Evolutionary conservation across 1,284 basidiomycete genomes (phyloP).

Genomic region (Ceratobasidium sp.): DNA sequence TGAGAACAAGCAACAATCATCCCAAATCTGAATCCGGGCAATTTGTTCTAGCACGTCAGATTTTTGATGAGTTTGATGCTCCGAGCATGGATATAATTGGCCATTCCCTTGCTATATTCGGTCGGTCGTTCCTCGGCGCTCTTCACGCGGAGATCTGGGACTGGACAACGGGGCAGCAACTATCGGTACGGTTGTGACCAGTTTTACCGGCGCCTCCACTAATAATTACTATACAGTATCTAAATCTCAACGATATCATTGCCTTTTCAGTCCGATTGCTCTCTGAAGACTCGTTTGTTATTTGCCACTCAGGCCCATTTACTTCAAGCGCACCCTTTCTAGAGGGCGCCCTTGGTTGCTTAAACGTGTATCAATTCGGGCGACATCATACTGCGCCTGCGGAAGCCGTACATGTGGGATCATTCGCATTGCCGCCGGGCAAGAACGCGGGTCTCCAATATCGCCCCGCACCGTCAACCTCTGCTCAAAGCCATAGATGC

Average conservation of each 20-base stretch:
- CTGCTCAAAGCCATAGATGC: not conserved
- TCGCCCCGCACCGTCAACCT: not conserved
- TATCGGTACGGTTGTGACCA: not conserved
- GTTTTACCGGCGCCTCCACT: not conserved
- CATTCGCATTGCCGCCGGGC: not conserved
- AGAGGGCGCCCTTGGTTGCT: not conserved
- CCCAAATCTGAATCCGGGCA: not conserved
- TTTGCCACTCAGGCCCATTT: not conserved
- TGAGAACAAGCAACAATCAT: constrained; percentile 1
- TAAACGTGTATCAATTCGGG: constrained; percentile 8
- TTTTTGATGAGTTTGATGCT: not conserved
- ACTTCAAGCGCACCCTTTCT: not conserved
- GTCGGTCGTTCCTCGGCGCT: not conserved
- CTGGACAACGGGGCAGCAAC: constrained; percentile 13
- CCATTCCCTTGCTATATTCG: not conserved
- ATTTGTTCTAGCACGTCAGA: not conserved
- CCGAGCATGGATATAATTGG: not conserved
- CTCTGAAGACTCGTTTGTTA: constrained; percentile 16
- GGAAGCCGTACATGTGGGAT: not conserved
- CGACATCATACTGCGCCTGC: not conserved
- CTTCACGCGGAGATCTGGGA: constrained; percentile 19
- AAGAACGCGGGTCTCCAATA: not conserved
- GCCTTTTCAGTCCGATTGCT: not conserved
- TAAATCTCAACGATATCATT: not conserved
- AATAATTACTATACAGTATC: not conserved